Evolutionary conservation across 805 yeast species (phyloP), one percentile per base, ranked within the genome.

Genomic region (Wickerhamiella sorbophila): DNA sequence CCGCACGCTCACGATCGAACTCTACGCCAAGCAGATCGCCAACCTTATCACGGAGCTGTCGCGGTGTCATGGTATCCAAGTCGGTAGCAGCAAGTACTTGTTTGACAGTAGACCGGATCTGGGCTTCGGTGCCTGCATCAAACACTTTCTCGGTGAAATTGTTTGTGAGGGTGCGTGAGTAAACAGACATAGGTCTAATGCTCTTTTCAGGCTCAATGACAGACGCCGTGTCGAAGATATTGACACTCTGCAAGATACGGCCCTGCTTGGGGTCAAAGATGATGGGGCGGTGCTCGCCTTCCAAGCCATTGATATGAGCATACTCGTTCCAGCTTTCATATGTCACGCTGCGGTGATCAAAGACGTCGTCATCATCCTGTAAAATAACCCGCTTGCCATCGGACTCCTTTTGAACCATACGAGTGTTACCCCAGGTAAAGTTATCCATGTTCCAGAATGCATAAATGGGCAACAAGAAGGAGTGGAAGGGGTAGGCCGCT

Each of bases 391-490:
- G 74, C 42, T 62, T 67, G 34, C 74, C 75, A 47, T 69, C 71
- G 47, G 66, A 67, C 39, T 68, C 77, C 16, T 73, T 77, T 5
- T 66, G 65, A 24, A 74, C 73, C 14, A 67, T 59, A 56, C 80
- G 69, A 6, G 80, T 74, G 47, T 73, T 75, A 52, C 80, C 80
- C 80, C 80, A 74, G 48, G 72, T 60, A 57, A 74, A 74, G 55
- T 74, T 74, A 52, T 74, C 80, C 63, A 73, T 74, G 50, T 75
- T 71, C 80, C 80, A 74, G 60, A 64, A 74, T 3, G 79, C 69
- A 55, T 74, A 74, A 34, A 66, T 59, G 4, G 80, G 80, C 44
- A 74, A 63, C 20, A 74, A 68, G 55, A 74, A 73, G 48, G 75
- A 74, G 66, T 77, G 76, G 47, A 74, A 60, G 8, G 79, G 79